phyloP scores from a whole-genome alignment of 208 protist genomes.

The Angomonas deanei region DNA sequence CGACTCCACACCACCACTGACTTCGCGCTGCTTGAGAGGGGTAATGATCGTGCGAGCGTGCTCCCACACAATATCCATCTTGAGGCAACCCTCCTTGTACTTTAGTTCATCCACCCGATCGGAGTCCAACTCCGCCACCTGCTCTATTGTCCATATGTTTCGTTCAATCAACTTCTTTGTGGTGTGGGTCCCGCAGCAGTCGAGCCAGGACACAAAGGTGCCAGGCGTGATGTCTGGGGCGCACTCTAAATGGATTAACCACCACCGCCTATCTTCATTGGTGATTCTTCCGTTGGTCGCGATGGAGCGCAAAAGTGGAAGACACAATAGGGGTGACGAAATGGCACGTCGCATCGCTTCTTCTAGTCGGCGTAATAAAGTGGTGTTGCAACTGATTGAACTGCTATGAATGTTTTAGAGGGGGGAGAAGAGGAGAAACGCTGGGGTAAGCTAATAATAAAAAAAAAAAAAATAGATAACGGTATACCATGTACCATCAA shows the following conservation, averaged over 20 bases:
- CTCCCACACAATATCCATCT: slow-evolving; percentile 87
- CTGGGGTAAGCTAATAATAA: too few species aligned
- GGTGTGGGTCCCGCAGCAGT: slow-evolving; percentile 87
- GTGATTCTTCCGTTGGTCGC: slow-evolving; percentile 69
- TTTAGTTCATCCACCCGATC: slow-evolving; percentile 84
- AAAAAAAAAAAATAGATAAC: slow-evolving; percentile 3
- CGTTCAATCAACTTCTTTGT: slow-evolving; percentile 88
- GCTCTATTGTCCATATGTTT: slow-evolving; percentile 89
- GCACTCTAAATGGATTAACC: slow-evolving; percentile 84
- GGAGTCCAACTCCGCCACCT: slow-evolving; percentile 75
- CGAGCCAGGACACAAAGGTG: slow-evolving; percentile 82
- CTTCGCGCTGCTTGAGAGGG: slow-evolving; percentile 57
- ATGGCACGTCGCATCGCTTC: background rate
- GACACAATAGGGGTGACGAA: background rate
- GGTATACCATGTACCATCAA: background rate
- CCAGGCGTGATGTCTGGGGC: slow-evolving; percentile 76
- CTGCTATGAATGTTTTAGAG: too few species aligned
- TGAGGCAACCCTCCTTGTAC: slow-evolving; percentile 85
- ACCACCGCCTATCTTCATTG: slow-evolving; percentile 86
- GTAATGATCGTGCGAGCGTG: slow-evolving; percentile 83
- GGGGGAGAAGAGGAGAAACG: too few species aligned
- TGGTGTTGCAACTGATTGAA: background rate
- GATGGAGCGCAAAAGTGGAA: slow-evolving; percentile 16
- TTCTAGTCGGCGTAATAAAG: background rate
- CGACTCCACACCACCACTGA: slow-evolving; percentile 66